Percentiles rank a stretch among this genome's conserved stretches.
These are phyloP conservation scores for Ballota nigra DNA, from an alignment of 257 asterid species.

Conservation along the genomic window DNA sequence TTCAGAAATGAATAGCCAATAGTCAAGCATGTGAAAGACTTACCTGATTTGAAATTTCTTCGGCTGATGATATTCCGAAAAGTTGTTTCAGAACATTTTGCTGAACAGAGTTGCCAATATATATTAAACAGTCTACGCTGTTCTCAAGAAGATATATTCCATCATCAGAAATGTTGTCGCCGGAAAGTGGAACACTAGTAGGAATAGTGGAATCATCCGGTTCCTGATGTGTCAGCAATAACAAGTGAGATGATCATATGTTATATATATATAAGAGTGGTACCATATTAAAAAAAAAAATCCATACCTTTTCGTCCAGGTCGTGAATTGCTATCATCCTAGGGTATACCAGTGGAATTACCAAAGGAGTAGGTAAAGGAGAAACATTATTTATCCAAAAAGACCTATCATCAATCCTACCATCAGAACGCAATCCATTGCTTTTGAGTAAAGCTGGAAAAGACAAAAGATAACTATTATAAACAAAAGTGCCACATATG, in stretches of 20 bases:
- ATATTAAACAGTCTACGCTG: slow-evolving; percentile 80
- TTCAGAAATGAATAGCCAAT: neutral
- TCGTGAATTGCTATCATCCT: slow-evolving; percentile 85
- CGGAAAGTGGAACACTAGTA: slow-evolving; percentile 60
- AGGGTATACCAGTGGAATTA: slow-evolving; percentile 84
- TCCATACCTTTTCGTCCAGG: slow-evolving; percentile 68
- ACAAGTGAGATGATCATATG: slow-evolving; percentile 13
- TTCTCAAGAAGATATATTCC: slow-evolving; percentile 95
- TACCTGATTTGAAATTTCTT: slow-evolving; percentile 82
- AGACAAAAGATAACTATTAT: slow-evolving; percentile 6
- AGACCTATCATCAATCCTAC: slow-evolving; percentile 81
- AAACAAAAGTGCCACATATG: neutral
- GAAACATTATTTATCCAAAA: slow-evolving; percentile 79
- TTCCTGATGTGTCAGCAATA: slow-evolving; percentile 50
- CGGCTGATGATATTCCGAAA: slow-evolving; percentile 72
- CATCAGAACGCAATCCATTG: slow-evolving; percentile 75
- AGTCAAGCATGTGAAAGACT: slow-evolving; percentile 11
- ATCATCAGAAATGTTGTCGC: slow-evolving; percentile 61
- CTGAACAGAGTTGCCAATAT: slow-evolving; percentile 65
- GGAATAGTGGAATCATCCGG: slow-evolving; percentile 61
- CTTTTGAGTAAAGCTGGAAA: slow-evolving; percentile 81
- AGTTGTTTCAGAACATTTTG: slow-evolving; percentile 47
- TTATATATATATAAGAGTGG: neutral
- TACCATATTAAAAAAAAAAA: slow-evolving; percentile 5
- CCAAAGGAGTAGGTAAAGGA: slow-evolving; percentile 67